Conservation (phyloP, 139 green algal genomes). For the Closterium sp. region DNA sequence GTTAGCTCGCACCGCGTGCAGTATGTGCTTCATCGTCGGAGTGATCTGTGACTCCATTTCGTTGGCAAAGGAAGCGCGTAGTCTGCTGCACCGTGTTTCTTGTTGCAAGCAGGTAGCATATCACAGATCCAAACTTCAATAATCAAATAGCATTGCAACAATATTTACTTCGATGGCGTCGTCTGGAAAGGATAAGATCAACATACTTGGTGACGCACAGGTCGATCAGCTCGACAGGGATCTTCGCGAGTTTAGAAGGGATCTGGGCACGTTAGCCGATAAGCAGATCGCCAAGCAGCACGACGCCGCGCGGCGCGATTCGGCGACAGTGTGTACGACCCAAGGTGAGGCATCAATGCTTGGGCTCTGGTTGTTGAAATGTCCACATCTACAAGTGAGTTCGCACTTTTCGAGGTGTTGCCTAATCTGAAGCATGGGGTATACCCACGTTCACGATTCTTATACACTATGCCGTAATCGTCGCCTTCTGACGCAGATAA, state of each 20-base stretch:
- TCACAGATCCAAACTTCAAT: neutral
- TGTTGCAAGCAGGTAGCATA: neutral
- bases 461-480: no score
- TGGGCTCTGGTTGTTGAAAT: neutral
- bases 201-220: neutral
- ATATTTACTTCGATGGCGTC: neutral
- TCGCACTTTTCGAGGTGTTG: neutral
- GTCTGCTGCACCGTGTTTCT: no score
- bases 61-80: no score
- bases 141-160: neutral
- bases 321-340: neutral
- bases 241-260: neutral
- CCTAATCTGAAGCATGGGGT: neutral
- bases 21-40: no score
- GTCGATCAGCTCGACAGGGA: neutral
- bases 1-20: no score
- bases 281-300: neutral
- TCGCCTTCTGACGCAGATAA: neutral
- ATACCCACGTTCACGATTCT: no score
- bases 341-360: neutral
- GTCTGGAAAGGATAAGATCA: neutral
- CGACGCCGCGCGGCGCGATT: neutral
- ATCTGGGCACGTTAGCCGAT: neutral
- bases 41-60: no score
- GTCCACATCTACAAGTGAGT: neutral